Evolutionary conservation across 2,329 filamentous ascomycete genomes (phyloP).

Genomic region (Pestalotiopsis sp.): DNA sequence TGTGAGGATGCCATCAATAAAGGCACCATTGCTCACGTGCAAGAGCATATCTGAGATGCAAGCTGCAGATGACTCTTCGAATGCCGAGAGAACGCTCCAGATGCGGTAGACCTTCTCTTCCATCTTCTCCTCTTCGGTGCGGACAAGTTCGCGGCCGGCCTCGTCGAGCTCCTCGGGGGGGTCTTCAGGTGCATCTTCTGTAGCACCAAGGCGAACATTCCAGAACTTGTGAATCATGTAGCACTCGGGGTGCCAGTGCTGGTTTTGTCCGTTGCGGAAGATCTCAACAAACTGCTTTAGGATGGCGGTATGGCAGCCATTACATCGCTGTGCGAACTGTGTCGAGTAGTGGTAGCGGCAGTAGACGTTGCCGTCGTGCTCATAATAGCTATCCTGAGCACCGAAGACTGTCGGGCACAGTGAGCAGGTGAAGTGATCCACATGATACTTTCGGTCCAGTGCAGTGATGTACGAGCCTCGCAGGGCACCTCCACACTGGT

Average conservation of each 20-base stretch:
- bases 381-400: slow-evolving; percentile 97
- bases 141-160: slow-evolving; percentile 72
- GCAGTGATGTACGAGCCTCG: slow-evolving; percentile 98
- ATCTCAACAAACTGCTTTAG: slow-evolving; percentile 99
- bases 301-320: slow-evolving; percentile 95
- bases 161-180: slow-evolving; percentile 45
- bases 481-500: slow-evolving; percentile 87
- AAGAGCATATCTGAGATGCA: slow-evolving; percentile 99
- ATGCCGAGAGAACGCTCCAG: slow-evolving; percentile 95
- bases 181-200: slow-evolving; percentile 53
- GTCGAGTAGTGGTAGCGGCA: slow-evolving; percentile 99
- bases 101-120: slow-evolving; percentile 98
- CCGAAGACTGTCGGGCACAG: slow-evolving; percentile 97
- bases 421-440: slow-evolving; percentile 98
- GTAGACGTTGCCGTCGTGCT: slow-evolving; percentile 94
- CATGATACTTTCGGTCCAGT: slow-evolving; percentile 96
- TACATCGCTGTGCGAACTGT: slow-evolving; percentile 92
- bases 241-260: slow-evolving; percentile 99
- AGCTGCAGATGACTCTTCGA: slow-evolving; percentile 95
- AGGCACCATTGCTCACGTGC: slow-evolving; percentile 96
- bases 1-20: slow-evolving; percentile 90
- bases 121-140: slow-evolving; percentile 87
- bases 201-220: slow-evolving; percentile 80
- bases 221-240: slow-evolving; percentile 99
- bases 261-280: slow-evolving; percentile 94